Base-by-base conservation (phyloP, 345 rosid species). In the Syzygium aqueum region DNA sequence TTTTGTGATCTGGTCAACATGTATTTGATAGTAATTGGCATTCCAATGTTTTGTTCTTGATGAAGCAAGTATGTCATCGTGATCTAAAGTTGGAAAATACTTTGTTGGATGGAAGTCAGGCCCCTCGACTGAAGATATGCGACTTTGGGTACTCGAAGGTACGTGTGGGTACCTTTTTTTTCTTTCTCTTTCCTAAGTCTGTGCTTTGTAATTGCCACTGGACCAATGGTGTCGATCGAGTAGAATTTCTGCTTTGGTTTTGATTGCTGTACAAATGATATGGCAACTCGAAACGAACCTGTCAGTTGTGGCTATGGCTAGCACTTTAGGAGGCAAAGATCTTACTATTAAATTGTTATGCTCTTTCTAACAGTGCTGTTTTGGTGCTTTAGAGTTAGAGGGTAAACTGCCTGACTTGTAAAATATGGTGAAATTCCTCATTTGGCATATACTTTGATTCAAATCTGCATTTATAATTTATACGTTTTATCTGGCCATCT, bases 81-180 rank as follows among this genome's bases (percentile, higher is more conserved):
- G 99, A 97, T 90, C 89, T 96, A 89, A 95, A 96, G 91, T 89
- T 97, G 90, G 99, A 97, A 89, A 97, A 97, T 88, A 94, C 98
- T 12, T 89, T 97, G 91, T 91, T 97, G 92, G 99, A 96, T 88
- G 99, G 99, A 50, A 96, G 98, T 91, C 95, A 94, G 13, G 98
- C 97, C 65, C 99, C 98, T 87, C 94, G 98, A 50, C 90, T 97
- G 86, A 97, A 97, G 92, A 97, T 97, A 9, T 95, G 99, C 53
- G 99, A 97, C 89, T 97, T 97, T 90, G 98, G 98, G 51, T 97
- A 95, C 89, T 96, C 99, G n/a, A 97, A 97, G 99, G 99, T 97
- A 89, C 63, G 63, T 49, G 43, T 82, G 51, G 73, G 43, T 86
- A 33, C 84, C 61, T 53, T 87, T 84, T 27, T 50, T 61, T 77